Conservation (phyloP, 805 yeast species). For the Kazachstania martiniae region DNA sequence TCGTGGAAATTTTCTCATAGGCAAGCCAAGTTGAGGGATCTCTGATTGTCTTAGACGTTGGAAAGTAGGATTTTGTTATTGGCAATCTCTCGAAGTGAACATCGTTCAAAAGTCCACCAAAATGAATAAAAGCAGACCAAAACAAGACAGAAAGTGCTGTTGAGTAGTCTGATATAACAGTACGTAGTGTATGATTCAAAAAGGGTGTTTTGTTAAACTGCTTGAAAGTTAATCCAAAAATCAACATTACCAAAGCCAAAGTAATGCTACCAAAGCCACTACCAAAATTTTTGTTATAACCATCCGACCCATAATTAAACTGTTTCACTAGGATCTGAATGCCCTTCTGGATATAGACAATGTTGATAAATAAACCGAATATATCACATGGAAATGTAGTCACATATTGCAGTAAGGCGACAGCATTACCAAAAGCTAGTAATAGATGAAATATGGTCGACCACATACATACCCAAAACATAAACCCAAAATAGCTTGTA, state of each 20-base stretch:
- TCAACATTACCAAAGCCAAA: constrained; percentile 62
- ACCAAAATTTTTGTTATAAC: constrained; percentile 17
- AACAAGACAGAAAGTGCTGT: constrained; percentile 76
- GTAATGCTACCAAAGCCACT: constrained; percentile 68
- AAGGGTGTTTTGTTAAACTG: constrained; percentile 40
- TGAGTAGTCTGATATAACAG: constrained; percentile 74
- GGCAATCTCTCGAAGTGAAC: constrained; percentile 56
- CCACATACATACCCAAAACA: constrained; percentile 96
- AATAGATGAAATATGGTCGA: constrained; percentile 68
- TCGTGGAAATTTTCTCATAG: constrained; percentile 37
- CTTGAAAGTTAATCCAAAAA: constrained; percentile 67
- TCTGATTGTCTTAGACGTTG: constrained; percentile 38
- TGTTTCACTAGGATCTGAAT: constrained; percentile 70
- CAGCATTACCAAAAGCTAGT: constrained; percentile 59
- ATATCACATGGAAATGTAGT: constrained; percentile 83
- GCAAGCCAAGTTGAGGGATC: constrained; percentile 31
- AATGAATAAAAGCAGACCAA: constrained; percentile 88
- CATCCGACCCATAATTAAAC: constrained; percentile 31
- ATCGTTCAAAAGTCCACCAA: constrained; percentile 63
- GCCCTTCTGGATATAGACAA: constrained; percentile 85
- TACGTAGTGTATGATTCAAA: constrained; percentile 49
- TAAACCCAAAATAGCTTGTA: constrained; percentile 68
- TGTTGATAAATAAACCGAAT: constrained; percentile 83
- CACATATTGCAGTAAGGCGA: constrained; percentile 55
- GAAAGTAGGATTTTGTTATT: constrained; percentile 59